Base-by-base conservation (phyloP, 164 flowering plant genomes). In the Chimonanthus praecox region DNA sequence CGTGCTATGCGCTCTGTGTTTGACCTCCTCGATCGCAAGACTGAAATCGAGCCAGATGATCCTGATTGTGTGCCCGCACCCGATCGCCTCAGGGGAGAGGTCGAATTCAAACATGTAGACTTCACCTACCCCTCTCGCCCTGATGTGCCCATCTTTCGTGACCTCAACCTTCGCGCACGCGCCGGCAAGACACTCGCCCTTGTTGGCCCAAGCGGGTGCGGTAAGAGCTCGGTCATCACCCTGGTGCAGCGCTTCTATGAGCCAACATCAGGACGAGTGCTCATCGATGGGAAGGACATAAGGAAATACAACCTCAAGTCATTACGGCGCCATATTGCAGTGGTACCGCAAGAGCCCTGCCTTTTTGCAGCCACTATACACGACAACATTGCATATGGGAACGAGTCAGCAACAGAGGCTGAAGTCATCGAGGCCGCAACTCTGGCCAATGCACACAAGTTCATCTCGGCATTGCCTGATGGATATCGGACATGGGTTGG, bases 181-280 rank as follows among this genome's bases (percentile, higher is more conserved):
- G 92, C 99, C 7, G 96, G 97, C 9, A 92, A 90, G 75, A 92
- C 91, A 16, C 94, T 93, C 9, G 99, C 99, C 48, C 94, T 95
- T 21, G 98, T 95, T 2, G 99, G 99, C 21, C 97, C 98, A 6
- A 95, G 99, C 68, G 98, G 99, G 20, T 90, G 93, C 70, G 99
- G 98, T 3, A 95, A 95, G 78, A 90, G 97, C 83, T 95, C 99
- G 1, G 90, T 95, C 67, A 85, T 95, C 65, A 79, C 98, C 13
- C 94, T 93, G 5, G 71, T 94, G 16, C 91, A 86, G 43, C 70
- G 99, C 15, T 93, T 92, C 85, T 95, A 95, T 61, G 99, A 95
- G 50, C 99, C 99, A 44, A 74, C 90, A 46, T 90, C 97, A 0
- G 99, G 99, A 3, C 82, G 98, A 6, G 84, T 95, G 4, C 76